These are phyloP conservation scores for Aspergillus bridgeri DNA, from an alignment of 495 filamentous ascomycete genomes.

Conservation along the genomic window DNA sequence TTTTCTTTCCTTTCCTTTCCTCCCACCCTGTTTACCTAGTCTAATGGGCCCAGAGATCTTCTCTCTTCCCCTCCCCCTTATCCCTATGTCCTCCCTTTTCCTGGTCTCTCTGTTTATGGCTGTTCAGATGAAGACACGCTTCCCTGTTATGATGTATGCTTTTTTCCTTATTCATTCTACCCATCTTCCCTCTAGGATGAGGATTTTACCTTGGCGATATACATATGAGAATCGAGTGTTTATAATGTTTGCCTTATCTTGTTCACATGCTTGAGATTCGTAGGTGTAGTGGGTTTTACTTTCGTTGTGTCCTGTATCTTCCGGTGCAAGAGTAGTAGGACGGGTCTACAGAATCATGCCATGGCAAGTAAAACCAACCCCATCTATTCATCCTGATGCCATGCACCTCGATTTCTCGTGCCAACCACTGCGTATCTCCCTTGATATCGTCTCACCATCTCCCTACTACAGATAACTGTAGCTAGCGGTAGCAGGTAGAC, in stretches of 20 bases:
- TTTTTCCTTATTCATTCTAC: constrained; percentile 8
- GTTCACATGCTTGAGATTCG: background rate
- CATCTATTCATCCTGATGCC: background rate
- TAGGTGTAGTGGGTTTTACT: no score
- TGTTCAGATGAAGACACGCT: constrained; percentile 20
- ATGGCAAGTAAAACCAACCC: no score
- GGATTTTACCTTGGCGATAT: constrained; percentile 1
- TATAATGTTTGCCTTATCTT: constrained; percentile 1
- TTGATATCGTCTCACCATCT: no score
- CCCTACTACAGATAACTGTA: no score
- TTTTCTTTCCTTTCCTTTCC: background rate
- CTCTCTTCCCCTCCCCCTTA: background rate
- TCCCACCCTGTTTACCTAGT: background rate
- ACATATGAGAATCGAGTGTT: background rate
- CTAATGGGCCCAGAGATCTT: background rate
- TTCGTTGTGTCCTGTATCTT: no score
- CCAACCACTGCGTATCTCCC: no score
- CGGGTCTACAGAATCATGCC: no score
- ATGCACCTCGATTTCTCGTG: background rate
- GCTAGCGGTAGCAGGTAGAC: no score
- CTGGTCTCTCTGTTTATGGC: background rate
- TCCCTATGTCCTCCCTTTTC: background rate
- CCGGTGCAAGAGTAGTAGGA: no score
- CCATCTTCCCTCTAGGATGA: background rate
- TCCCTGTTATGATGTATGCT: constrained; percentile 21